Base-by-base conservation (phyloP, 257 asterid species). In the Capsicum pubescens region DNA sequence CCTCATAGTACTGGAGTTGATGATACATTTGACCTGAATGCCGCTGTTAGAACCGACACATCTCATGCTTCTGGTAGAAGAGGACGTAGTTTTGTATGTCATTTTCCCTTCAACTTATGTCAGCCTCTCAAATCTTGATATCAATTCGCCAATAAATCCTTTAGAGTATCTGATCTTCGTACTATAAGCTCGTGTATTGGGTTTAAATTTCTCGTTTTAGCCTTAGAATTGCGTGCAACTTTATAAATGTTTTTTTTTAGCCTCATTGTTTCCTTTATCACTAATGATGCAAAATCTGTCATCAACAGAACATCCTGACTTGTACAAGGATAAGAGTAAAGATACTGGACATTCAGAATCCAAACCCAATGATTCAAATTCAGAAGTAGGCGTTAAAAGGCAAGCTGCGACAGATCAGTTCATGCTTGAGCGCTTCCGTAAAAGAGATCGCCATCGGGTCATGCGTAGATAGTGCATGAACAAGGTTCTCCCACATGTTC, bases 341-440 rank as follows among this genome's bases (percentile, higher is more conserved):
- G 90, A 90, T 70, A 93, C 85, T 54, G 83, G 58, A 79, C 89
- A 91, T 52, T 54, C n/a, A 76, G 95, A 87, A 85, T 58, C 93
- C 60, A 92, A 86, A 88, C 76, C 89, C 54, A 84, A 70, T 7
- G 97, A 91, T 86, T 78, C 95, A 39, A 93, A 76, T 77, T 83
- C 88, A 76, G 95, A 92, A 57, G 90, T 54, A 83, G 97, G 89
- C 54, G 90, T 74, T 70, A 93, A 93, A 82, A 94, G 99, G 89
- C 98, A 91, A 88, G 98, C 98, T 82, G 98, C 99, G 26, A 93
- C 99, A 2, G 99, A 96, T 80, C 94, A 96, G 86, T 84, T 96
- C 86, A 96, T 93, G 98, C 97, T 96, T 60, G 93, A 94, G 84
- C 93, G 98, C 70, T 96, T 96, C 85, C 92, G 98, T 56, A 96